Evolutionary conservation across 2,329 filamentous ascomycete genomes (phyloP), one percentile per base, ranked within the genome.

Genomic region (Cladobotryum protrusum): DNA sequence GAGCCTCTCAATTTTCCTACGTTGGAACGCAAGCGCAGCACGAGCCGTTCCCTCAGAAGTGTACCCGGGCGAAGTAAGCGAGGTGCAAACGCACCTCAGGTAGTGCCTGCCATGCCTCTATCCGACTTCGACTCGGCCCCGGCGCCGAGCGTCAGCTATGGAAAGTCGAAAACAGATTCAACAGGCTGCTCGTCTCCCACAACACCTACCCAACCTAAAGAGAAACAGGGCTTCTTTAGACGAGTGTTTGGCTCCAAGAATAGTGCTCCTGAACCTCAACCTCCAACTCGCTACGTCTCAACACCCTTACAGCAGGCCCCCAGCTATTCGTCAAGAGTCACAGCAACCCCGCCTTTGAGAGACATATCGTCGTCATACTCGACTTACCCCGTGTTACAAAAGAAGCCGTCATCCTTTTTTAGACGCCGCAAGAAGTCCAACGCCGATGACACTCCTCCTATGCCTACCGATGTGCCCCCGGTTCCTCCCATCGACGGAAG

Each of bases 361-460:
- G 77, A 81, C 55, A 59, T 64, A 1, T 62, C 63, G 5, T 68
- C 68, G 20, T 68, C 68, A 18, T 75, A 76, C 33, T 71, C 75
- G 45, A 72, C 72, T 40, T 72, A 73, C 14, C 73, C 76, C 50
- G 69, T 72, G 17, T 72, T 96, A 46, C 87, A 88, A 60, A 96
- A 96, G 74, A 96, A 96, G 67, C 82, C 89, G 4, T 95, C 92
- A 1, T 92, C 89, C 0, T 97, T 99, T 71, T 97, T 97, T 72
- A 81, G 93, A 54, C 80, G 93, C 52, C 81, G 91, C 55, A 97
- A 97, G 79, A 95, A 92, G 77, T 96, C 91, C 5, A 70, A 89
- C 33, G 80, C 82, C 13, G 90, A 95, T 55, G 76, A 81, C 18
- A 77, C 77, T 36, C 82, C 86, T 33, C 82, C 85, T 8, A 67